Percentiles rank a stretch among this genome's conserved stretches.
phyloP scores from a whole-genome alignment of 148 eudicot genomes.

The Rhododendron henanense region DNA sequence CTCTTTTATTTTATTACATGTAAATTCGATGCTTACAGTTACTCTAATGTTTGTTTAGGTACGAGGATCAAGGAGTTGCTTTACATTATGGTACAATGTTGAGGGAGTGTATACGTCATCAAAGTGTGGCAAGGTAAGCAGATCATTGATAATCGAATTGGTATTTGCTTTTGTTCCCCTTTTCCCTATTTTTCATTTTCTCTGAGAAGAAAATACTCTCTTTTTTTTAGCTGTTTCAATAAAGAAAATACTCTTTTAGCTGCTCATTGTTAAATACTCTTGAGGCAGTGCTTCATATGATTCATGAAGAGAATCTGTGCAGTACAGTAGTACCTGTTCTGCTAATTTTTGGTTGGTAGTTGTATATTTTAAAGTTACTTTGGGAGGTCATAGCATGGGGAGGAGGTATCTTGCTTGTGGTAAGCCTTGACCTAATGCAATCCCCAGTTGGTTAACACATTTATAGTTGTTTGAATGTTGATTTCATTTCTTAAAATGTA shows the following conservation, averaged over 20 bases:
- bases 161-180: background rate
- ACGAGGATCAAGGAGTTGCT: slow-evolving; percentile 84
- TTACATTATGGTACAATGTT: slow-evolving; percentile 94
- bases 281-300: background rate
- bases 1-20: background rate
- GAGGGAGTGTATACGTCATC: slow-evolving; percentile 99
- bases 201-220: background rate
- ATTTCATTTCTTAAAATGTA: background rate
- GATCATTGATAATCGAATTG: background rate
- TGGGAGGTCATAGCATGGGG: background rate
- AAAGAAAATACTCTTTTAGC: background rate
- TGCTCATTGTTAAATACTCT: background rate
- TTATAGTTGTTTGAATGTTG: background rate
- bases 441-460: background rate
- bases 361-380: background rate
- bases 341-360: background rate
- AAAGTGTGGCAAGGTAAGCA: slow-evolving; percentile 79
- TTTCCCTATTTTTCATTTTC: slow-evolving; percentile 1
- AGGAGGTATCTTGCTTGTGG: background rate
- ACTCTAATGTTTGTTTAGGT: slow-evolving; percentile 32
- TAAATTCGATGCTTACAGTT: background rate
- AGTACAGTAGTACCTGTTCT: background rate
- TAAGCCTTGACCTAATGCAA: background rate
- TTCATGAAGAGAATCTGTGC: background rate
- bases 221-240: background rate